Evolutionary conservation across 1,139 yeast species (phyloP).

Genomic region (Candida albicans): DNA sequence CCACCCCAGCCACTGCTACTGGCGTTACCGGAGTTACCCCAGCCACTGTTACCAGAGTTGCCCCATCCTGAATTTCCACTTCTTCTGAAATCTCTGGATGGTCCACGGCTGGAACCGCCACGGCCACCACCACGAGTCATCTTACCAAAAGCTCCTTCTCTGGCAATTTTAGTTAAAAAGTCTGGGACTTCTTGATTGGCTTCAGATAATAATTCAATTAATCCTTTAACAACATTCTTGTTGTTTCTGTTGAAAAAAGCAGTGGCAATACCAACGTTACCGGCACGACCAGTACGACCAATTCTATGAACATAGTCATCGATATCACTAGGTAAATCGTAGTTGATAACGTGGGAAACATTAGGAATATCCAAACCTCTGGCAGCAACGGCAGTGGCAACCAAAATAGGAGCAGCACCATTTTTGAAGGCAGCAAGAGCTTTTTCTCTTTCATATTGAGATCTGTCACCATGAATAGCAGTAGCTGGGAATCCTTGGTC

Average conservation of each 20-base stretch:
- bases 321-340: slow-evolving; percentile 93
- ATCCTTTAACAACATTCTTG: slow-evolving; percentile 83
- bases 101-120: slow-evolving; percentile 45
- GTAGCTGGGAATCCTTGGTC: slow-evolving; percentile 94
- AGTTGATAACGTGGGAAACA: slow-evolving; percentile 96
- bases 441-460: slow-evolving; percentile 96
- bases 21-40: slow-evolving; percentile 31
- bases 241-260: slow-evolving; percentile 97
- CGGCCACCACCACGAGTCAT: slow-evolving; percentile 54
- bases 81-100: slow-evolving; percentile 62
- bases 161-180: slow-evolving; percentile 75
- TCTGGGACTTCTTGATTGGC: slow-evolving; percentile 97
- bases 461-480: slow-evolving; percentile 98
- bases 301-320: slow-evolving; percentile 99
- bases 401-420: slow-evolving; percentile 88
- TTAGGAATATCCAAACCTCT: slow-evolving; percentile 99
- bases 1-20: slow-evolving; percentile 28
- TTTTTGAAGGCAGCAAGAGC: slow-evolving; percentile 87
- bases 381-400: slow-evolving; percentile 98
- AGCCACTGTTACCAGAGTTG: slow-evolving; percentile 15
- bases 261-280: slow-evolving; percentile 97
- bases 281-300: slow-evolving; percentile 99
- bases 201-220: slow-evolving; percentile 83
- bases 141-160: slow-evolving; percentile 67
- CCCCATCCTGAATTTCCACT: slow-evolving; percentile 34